Conservation (phyloP, 2,329 filamentous ascomycete genomes). For the Fusarium tupiense region DNA sequence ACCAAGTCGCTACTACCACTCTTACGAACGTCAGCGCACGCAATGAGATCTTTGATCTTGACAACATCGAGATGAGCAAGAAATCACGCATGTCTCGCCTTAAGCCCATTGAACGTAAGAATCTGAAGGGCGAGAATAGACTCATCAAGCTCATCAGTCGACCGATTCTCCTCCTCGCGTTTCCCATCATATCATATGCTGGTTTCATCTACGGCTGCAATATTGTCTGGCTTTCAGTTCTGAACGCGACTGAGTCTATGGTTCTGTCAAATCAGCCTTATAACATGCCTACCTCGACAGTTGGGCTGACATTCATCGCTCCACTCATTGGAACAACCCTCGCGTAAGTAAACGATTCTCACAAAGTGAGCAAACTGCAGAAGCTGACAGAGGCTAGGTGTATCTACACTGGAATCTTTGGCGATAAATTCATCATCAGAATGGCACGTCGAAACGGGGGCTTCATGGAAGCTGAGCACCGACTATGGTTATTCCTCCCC, state of each 20-base stretch:
- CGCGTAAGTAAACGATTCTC: background rate
- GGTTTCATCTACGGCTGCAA: background rate
- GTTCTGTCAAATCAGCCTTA: background rate
- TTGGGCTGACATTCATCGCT: background rate
- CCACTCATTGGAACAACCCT: background rate
- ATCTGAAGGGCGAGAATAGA: background rate
- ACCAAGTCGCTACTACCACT: background rate
- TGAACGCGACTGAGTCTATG: background rate
- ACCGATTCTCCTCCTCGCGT: background rate
- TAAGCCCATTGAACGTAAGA: background rate
- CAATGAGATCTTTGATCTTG: rapidly evolving
- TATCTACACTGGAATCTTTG: background rate
- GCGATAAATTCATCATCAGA: background rate
- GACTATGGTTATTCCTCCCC: background rate
- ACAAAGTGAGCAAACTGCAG: too few species aligned
- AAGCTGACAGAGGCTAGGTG: background rate
- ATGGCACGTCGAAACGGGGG: background rate
- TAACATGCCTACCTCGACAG: background rate
- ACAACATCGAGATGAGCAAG: background rate
- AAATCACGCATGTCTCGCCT: background rate
- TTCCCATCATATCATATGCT: background rate
- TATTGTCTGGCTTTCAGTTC: background rate
- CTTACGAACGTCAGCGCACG: background rate
- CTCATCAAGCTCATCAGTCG: background rate
- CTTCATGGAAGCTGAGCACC: background rate